These are phyloP conservation scores for Cyberlindnera maritima DNA, from an alignment of 805 yeast genomes.

Conservation along the genomic window DNA sequence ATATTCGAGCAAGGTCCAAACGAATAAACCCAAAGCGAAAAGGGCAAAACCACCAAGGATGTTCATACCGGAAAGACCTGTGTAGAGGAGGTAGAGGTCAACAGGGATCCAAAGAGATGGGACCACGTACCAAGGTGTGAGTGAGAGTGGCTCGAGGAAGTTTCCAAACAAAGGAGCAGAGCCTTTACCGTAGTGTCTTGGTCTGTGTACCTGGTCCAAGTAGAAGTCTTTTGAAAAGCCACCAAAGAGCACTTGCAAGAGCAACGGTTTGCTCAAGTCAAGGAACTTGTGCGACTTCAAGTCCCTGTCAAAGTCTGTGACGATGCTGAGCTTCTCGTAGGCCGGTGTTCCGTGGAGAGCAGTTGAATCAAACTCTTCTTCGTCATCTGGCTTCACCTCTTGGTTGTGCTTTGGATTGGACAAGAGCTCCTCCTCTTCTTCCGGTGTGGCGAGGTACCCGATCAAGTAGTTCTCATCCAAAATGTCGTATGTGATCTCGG, in stretches of 20 bases:
- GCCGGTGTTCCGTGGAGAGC: constrained; percentile 65
- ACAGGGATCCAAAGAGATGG: constrained; percentile 88
- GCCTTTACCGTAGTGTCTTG: constrained; percentile 96
- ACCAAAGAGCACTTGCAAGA: constrained; percentile 75
- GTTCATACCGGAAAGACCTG: constrained; percentile 52
- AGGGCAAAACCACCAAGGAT: constrained; percentile 47
- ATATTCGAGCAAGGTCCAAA: constrained; percentile 94
- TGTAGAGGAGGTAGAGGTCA: constrained; percentile 57
- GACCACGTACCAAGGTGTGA: constrained; percentile 93
- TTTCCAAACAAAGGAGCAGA: constrained; percentile 96
- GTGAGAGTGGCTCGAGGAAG: constrained; percentile 84
- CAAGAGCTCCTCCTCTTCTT: constrained; percentile 71
- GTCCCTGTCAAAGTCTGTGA: constrained; percentile 77
- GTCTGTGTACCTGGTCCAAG: constrained; percentile 94
- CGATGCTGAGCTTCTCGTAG: constrained; percentile 67
- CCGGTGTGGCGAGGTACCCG: constrained; percentile 79
- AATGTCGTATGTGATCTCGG: constrained; percentile 83
- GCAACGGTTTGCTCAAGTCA: constrained; percentile 78
- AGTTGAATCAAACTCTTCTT: constrained; percentile 45
- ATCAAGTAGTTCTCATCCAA: constrained; percentile 76
- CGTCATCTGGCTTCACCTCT: constrained; percentile 49
- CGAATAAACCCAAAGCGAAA: constrained; percentile 78
- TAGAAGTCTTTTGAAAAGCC: constrained; percentile 85
- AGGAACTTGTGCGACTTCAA: constrained; percentile 76
- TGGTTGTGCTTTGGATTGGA: constrained; percentile 57